Base-by-base conservation (phyloP, 495 filamentous ascomycete species). In the Hyaloscypha variabilis region DNA sequence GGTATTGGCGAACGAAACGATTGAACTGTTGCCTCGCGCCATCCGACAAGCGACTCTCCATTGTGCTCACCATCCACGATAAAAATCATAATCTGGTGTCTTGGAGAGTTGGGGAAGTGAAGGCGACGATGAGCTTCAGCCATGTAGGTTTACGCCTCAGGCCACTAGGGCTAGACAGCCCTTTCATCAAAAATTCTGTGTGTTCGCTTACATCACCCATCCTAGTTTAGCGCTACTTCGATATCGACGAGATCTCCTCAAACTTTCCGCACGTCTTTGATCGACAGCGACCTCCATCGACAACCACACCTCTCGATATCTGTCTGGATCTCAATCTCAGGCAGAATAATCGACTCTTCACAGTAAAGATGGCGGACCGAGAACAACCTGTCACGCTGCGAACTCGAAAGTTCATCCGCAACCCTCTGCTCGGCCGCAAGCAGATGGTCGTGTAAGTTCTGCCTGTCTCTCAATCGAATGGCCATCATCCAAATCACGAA, bases 321-420 rank as follows among this genome's bases (percentile, higher is more conserved):
- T 71, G 63, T 71, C 69, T 60, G 65, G 65, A 67, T 60, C n/a
- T 57, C 26, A n/a, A 62, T 66, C 65, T 62, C 8, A 65, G 65
- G 63, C 65, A 70, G 68, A 67, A 60, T 13, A 49, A 67, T 66
- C 58, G 54, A 58, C 49, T 34, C 36, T 26, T 28, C 24, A 51
- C 72, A 76, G 75, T 79, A 83, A 92, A 79, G 78, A 98, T 97
- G 95, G 87, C 94, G 80, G 95, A 97, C 81, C 80, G 85, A 64
- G 88, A 90, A 75, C 76, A 85, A 78, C 87, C 90, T 72, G 91
- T 99, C 77, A 99, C 95, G 73, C 83, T 99, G 85, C 91, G 96
- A 83, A 99, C 96, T 80, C 94, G 96, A 90, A 99, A 99, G 87
- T 99, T 99, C 92, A 96, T 98, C 81, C 90, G 93, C 83, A 99